phyloP scores from a whole-genome alignment of 768 basidiomycete genomes.

The Galerina sulciceps region DNA sequence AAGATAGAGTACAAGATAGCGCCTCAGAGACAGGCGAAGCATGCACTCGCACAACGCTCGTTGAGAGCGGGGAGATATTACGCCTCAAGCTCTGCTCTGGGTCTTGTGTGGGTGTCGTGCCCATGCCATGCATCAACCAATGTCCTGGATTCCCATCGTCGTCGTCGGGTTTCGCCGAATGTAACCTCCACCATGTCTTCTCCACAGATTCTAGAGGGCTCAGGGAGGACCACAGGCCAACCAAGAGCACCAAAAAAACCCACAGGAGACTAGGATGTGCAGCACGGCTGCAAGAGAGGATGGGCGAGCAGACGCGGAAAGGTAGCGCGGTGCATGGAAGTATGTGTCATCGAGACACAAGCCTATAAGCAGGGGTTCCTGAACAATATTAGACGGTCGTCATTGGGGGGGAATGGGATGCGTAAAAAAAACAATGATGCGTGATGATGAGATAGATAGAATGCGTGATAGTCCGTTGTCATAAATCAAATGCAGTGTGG shows the following conservation, averaged over 20 bases:
- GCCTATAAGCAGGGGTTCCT: constrained; percentile 37
- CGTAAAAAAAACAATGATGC: constrained; percentile 38
- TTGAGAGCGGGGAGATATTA: constrained; percentile 51
- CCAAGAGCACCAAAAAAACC: constrained; percentile 22
- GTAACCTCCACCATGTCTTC: constrained; percentile 24
- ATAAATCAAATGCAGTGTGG: constrained; percentile 53
- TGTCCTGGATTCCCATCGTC: constrained; percentile 56
- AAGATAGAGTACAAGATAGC: constrained; percentile 59
- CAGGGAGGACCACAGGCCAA: constrained; percentile 47
- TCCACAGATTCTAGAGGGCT: constrained; percentile 18
- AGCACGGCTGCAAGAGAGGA: constrained; percentile 61
- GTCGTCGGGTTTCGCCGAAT: constrained; percentile 32
- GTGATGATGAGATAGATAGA: constrained; percentile 37
- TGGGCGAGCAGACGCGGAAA: constrained; percentile 21
- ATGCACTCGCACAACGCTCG: constrained; percentile 50
- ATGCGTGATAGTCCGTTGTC: constrained; percentile 52
- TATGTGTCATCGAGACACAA: constrained; percentile 32
- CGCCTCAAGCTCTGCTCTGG: constrained; percentile 58
- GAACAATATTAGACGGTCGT: constrained; percentile 19
- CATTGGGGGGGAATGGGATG: constrained; percentile 27
- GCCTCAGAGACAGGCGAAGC: constrained; percentile 56
- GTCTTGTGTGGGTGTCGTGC: constrained; percentile 78
- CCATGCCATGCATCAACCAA: constrained; percentile 51
- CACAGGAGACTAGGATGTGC: constrained; percentile 39
- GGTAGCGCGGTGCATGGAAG: constrained; percentile 31